Conservation (phyloP, 1,284 basidiomycete genomes). For the Rhodotorula sp. region DNA sequence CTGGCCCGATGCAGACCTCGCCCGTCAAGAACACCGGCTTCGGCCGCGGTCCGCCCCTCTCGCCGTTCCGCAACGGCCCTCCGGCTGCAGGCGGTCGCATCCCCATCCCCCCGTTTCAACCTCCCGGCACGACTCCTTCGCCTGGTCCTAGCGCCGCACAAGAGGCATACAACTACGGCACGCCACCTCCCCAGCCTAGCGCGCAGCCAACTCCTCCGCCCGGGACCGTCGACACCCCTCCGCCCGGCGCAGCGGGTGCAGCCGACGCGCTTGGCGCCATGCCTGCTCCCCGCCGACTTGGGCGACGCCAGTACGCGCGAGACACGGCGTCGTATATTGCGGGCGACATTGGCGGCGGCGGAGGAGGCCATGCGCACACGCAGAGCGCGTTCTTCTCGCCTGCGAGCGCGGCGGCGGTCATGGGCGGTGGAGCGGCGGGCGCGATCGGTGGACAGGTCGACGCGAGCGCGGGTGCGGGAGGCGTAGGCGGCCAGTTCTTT, state of each 20-base stretch:
- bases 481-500: constrained; percentile 15
- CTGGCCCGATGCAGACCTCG: constrained; percentile 46
- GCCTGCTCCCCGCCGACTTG: constrained; percentile 4
- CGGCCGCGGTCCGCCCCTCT: constrained; percentile 42
- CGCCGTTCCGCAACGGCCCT: constrained; percentile 17
- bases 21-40: constrained; percentile 44
- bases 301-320: constrained; percentile 33
- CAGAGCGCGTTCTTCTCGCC: constrained; percentile 34
- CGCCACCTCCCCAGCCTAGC: neutral
- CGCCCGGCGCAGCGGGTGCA: constrained; percentile 7
- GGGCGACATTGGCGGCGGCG: constrained; percentile 12
- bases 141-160: neutral
- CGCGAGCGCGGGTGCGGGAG: neutral
- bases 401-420: constrained; percentile 9
- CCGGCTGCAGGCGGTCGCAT: constrained; percentile 8
- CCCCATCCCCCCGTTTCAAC: constrained; percentile 7
- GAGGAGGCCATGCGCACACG: constrained; percentile 30
- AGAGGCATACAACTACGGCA: neutral
- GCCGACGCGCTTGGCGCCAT: constrained; percentile 11
- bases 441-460: neutral
- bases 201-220: neutral
- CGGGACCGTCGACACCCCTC: constrained; percentile 5
- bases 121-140: neutral
- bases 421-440: neutral
- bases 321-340: constrained; percentile 38